A percentile compares a stretch with the other conserved stretches of the same genome.
Evolutionary conservation across 495 filamentous ascomycete genomes (phyloP).

Genomic region (Penicillium flavigenum): DNA sequence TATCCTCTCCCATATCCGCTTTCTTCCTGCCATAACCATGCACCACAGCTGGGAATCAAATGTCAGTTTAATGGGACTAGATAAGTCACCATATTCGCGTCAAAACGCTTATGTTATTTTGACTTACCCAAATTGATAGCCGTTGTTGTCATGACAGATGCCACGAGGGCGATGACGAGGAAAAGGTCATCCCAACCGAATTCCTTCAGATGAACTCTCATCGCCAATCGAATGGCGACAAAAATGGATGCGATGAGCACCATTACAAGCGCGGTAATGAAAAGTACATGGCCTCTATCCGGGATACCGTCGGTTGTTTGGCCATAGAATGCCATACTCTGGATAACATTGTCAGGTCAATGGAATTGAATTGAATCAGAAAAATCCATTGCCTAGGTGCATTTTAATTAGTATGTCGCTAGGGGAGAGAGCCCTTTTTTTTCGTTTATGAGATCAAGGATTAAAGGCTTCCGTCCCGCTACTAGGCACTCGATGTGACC

Average conservation of each 20-base stretch:
- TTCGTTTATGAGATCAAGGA: background rate
- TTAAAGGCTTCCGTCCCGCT: background rate
- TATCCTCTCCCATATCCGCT: slow-evolving; percentile 11
- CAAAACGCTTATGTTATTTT: background rate
- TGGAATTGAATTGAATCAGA: background rate
- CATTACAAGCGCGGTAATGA: too few relatives aligned
- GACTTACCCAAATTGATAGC: slow-evolving; percentile 6
- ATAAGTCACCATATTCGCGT: background rate
- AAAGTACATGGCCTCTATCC: slow-evolving; percentile 9
- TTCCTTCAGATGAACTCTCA: too few relatives aligned
- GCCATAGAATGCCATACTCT: slow-evolving; percentile 8
- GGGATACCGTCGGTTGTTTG: slow-evolving; percentile 9
- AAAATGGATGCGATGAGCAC: too few relatives aligned
- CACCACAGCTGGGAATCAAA: background rate
- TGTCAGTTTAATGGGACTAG: background rate
- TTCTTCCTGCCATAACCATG: slow-evolving; percentile 9
- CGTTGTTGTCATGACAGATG: slow-evolving; percentile 4
- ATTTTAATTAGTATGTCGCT: too few relatives aligned
- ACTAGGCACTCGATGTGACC: background rate
- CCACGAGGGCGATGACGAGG: slow-evolving; percentile 7
- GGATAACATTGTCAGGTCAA: background rate
- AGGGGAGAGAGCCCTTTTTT: background rate
- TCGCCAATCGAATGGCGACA: too few relatives aligned
- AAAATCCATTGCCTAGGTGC: background rate
- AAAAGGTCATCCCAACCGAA: slow-evolving; percentile 12